phyloP scores from a whole-genome alignment of 768 basidiomycete species.

The Russula ochroleuca region DNA sequence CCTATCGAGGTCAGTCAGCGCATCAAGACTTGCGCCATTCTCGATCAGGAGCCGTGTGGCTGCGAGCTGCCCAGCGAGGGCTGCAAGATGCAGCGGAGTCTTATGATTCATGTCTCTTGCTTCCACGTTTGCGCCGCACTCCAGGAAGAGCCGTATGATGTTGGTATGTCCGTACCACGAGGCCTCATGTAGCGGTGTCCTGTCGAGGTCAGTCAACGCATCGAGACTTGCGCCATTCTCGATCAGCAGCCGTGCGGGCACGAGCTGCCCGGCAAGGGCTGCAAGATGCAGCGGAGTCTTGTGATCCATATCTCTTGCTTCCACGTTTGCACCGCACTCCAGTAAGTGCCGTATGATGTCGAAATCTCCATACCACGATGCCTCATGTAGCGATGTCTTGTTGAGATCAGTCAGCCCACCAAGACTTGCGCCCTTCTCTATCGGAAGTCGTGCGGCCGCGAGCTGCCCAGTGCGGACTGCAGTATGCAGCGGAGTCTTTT shows the following conservation, averaged over 20 bases:
- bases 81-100: background rate
- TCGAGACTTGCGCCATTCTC: background rate
- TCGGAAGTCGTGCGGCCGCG: background rate
- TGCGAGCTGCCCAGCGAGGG: background rate
- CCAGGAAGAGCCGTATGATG: background rate
- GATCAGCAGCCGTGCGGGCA: background rate
- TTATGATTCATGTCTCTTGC: background rate
- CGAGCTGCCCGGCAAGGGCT: background rate
- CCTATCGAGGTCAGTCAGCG: background rate
- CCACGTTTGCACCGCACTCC: background rate
- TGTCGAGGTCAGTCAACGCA: too few species aligned
- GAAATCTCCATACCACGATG: background rate
- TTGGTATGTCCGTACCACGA: too few species aligned
- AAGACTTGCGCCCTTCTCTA: background rate
- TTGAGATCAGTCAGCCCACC: background rate
- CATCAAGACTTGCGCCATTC: background rate
- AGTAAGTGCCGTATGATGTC: background rate
- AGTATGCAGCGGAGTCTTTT: background rate
- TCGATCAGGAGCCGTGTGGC: background rate
- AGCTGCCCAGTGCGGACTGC: background rate
- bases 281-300: background rate
- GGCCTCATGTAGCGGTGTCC: too few species aligned
- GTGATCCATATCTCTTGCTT: background rate
- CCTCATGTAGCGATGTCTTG: background rate
- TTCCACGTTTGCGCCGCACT: background rate